Evolutionary conservation across 768 basidiomycete species (phyloP), one percentile per base, ranked within the genome.

Genomic region (Auricularia sp.): DNA sequence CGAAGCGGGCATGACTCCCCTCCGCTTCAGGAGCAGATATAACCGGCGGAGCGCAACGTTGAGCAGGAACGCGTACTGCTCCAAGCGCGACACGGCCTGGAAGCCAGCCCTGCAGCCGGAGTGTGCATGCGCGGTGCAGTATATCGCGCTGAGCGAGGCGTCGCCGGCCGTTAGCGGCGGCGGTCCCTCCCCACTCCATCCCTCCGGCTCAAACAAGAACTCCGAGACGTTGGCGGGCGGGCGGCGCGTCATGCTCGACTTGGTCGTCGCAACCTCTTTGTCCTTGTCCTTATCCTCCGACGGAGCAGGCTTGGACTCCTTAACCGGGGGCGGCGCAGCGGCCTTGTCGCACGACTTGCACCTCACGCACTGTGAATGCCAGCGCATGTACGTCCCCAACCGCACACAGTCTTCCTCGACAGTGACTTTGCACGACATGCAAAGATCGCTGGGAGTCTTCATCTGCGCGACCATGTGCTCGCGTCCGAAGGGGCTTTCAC

Each of bases 401-500:
- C 97, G 83, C 56, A 93, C 90, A 71, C 97, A 98, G 68, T 98
- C 97, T 73, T 99, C 97, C 76, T 99, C 97, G 29, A 99, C 92
- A 0, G 96, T 96, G 67, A 86, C 79, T 53, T 83, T 82, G 74
- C 97, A 99, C 71, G 85, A 87, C 61, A 93, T 84, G 72, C 97
- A 99, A 47, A 94, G 83, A 77, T 99, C 97, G 18, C 89, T 90
- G 6, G 91, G 91, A 16, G 90, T 59, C 56, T 59, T 59, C 56
- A 59, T 59, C 56, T 59, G 56, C 29, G 56, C 56, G 23, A 59
- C 56, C 56, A 59, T 59, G 34, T 59, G 23, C 16, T 59, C 56
- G 29, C 63, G 64, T 16, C 64, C 63, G 72, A 93, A 92, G 2
- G 90, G 91, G 8, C 87, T 89, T 70, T 93, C 90, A 62, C 93